Evolutionary conservation across 192 early-diverging fungal species (phyloP).

Genomic region (Podila epigama): DNA sequence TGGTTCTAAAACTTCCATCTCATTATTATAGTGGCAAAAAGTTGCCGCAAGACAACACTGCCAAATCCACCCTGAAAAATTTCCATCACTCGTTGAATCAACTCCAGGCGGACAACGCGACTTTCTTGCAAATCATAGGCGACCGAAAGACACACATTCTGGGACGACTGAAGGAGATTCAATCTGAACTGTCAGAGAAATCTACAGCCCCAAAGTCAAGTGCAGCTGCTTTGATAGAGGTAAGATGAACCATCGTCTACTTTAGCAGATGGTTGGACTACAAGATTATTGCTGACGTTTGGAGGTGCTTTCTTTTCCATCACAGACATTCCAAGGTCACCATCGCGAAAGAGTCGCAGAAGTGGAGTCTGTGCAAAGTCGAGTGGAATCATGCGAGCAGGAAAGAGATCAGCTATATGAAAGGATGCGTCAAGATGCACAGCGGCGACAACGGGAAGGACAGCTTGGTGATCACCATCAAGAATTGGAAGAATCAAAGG

Average conservation of each 20-base stretch:
- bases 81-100: neutral
- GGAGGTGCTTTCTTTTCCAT: neutral
- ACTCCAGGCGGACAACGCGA: neutral
- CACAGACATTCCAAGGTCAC: slow-evolving; percentile 18
- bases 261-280: too few relatives aligned
- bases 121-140: neutral
- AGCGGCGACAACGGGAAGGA: slow-evolving; percentile 12
- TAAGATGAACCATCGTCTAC: neutral
- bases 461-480: slow-evolving; percentile 6
- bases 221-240: neutral
- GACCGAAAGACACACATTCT: neutral
- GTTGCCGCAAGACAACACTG: neutral
- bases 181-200: neutral
- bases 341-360: slow-evolving; percentile 25
- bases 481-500: slow-evolving; percentile 38
- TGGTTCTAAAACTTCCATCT: too few relatives aligned
- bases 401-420: slow-evolving; percentile 20
- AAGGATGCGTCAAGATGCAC: slow-evolving; percentile 16
- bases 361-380: slow-evolving; percentile 16
- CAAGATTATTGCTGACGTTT: too few relatives aligned
- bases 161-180: neutral
- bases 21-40: neutral
- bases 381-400: slow-evolving; percentile 10
- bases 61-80: neutral
- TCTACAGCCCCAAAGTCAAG: neutral